Conservation (phyloP, 2,329 filamentous ascomycete genomes). For the Camillea tinctor region DNA sequence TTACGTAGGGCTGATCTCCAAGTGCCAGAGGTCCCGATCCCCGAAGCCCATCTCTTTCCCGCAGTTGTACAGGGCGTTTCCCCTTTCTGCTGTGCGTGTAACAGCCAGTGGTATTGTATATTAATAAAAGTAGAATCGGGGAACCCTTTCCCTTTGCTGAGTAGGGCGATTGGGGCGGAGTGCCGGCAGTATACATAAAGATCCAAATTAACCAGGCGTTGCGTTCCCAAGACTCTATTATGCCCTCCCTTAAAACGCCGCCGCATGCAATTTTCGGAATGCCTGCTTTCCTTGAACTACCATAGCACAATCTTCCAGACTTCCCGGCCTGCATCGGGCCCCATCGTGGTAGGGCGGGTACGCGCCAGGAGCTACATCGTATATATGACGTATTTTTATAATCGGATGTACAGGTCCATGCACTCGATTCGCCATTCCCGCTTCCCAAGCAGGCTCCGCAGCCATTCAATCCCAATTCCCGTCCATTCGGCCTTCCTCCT, state of each 20-base stretch:
- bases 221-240: not conserved
- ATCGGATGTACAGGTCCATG: slow-evolving; percentile 79
- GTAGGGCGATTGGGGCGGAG: not conserved
- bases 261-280: not conserved
- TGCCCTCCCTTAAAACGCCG: not conserved
- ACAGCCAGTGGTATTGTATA: not conserved
- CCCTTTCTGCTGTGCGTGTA: not conserved
- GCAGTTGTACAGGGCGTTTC: too few relatives aligned
- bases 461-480: slow-evolving; percentile 79
- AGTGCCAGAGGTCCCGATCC: not conserved
- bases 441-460: slow-evolving; percentile 75
- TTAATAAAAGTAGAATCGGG: not conserved
- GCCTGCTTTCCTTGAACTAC: not conserved
- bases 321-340: slow-evolving; percentile 3
- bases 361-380: not conserved
- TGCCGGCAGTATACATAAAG: not conserved
- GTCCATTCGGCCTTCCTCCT: slow-evolving; percentile 64
- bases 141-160: too few relatives aligned
- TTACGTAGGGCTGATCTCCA: not conserved
- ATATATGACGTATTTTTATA: slow-evolving; percentile 46
- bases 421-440: slow-evolving; percentile 91
- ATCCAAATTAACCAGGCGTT: not conserved
- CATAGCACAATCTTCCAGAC: not conserved
- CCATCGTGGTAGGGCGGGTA: not conserved
- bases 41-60: not conserved